Conservation (phyloP, 768 basidiomycete species). For the Ramaria sp. region DNA sequence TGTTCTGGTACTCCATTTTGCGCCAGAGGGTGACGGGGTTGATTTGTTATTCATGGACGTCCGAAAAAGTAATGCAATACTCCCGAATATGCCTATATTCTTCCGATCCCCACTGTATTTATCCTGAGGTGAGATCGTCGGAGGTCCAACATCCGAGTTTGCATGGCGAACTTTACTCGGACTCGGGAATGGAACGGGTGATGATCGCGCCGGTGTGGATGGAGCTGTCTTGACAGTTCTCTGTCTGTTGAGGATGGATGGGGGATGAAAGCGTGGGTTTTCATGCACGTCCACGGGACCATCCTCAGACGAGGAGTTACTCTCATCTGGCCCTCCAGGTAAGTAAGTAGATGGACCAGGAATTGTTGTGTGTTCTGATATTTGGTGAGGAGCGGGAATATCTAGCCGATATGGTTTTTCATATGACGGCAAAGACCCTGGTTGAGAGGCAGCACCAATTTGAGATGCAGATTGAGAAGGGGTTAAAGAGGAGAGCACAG, state of each 20-base stretch:
- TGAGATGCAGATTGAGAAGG: constrained; percentile 76
- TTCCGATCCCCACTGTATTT: constrained; percentile 9
- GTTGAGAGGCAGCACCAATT: constrained; percentile 20
- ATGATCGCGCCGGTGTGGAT: not conserved
- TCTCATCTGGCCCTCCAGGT: constrained; percentile 16
- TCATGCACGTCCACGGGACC: constrained; percentile 36
- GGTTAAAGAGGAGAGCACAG: constrained; percentile 50
- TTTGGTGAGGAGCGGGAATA: constrained; percentile 40
- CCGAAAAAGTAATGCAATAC: constrained; percentile 35
- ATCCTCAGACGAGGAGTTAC: constrained; percentile 10
- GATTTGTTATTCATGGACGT: constrained; percentile 1
- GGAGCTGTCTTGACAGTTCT: not conserved
- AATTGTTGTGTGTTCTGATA: not conserved
- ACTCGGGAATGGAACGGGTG: not conserved
- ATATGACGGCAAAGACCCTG: not conserved
- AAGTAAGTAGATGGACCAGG: constrained; percentile 19
- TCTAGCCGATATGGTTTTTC: constrained; percentile 16
- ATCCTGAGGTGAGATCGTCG: not conserved
- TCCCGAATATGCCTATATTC: constrained; percentile 29
- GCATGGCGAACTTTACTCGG: not conserved
- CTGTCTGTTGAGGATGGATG: constrained; percentile 11
- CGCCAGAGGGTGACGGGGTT: not conserved
- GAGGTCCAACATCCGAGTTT: constrained; percentile 2
- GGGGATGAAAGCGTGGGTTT: constrained; percentile 36
- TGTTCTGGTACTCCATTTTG: constrained; percentile 27